Evolutionary conservation across 2,329 filamentous ascomycete species (phyloP), one percentile per base, ranked within the genome.

Genomic region (Ascochyta rabiei): DNA sequence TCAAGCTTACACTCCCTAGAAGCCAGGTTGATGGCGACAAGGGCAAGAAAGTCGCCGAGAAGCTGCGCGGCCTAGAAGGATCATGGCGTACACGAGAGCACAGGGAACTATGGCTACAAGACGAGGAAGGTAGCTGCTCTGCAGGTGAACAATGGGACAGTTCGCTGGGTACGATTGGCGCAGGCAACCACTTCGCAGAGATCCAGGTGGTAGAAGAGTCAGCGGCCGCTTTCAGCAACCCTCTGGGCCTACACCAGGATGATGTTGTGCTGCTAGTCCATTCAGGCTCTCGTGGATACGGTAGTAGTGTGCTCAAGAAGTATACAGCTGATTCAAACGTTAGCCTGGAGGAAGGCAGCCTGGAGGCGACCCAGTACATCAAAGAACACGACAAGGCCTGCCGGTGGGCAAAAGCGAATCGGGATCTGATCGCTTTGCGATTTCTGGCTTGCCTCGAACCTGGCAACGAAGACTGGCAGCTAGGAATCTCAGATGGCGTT

Each of bases 111-210:
- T 77, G 74, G 73, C 60, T 76, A 2, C 43, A 47, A 47, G 60
- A 64, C 31, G 55, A 50, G 0, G 34, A 49, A 2, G 57, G 56
- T 7, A 63, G 50, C 24, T 70, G 53, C 39, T 60, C 66, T 19
- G 68, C 68, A 9, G 72, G 72, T 1, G 45, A 63, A 47, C 55
- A 71, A 43, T 76, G 69, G 69, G 72, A 75, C 52, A 39, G 21
- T 12, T 53, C 60, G 2, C 50, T 76, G 4, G 74, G 75, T 3
- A 77, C 75, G 3, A 76, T 76, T 44, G 73, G 75, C 6, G 70
- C 70, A 8, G 74, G 74, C 0, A 75, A 76, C 46, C 73, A 76
- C 46, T 75, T 77, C 33, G 74, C 71, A 21, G 74, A 77, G 53
- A 60, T 75, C 13, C 73, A 77, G 49, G 65, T 76, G 1, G 69